Base-by-base conservation (phyloP, 2,329 filamentous ascomycete species). In the Periconia digitata region DNA sequence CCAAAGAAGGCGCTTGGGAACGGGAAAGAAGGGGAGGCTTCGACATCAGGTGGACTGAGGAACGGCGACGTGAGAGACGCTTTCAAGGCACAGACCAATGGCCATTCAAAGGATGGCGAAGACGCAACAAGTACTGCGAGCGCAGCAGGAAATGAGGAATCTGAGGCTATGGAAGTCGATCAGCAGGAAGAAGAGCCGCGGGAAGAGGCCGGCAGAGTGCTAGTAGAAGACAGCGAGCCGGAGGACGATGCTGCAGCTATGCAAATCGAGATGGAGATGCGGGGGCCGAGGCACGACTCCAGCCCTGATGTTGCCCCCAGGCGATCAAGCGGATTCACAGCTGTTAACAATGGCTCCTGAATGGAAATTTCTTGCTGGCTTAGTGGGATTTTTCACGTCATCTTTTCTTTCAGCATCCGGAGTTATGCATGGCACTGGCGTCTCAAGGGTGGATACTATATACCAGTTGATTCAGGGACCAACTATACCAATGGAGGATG, bases 251-350 rank as follows among this genome's bases (percentile, higher is more conserved):
- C 56, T 1, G 65, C 66, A 17, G 66, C 68, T 0, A 69, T 69
- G 66, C 68, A 70, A 48, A 59, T 71, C n/a, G 67, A 71, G 54
- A 70, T 71, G 64, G 68, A 71, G 51, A 71, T 71, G 68, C 59
- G 67, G 5, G 67, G 68, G 3, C 41, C 63, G 46, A 44, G 52
- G 32, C 39, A 38, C 21, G 56, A 59, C 17, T 46, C 44, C 8
- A 54, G 44, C 38, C 46, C 53, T 12, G 35, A 22, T 17, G 27
- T 32, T 13, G 40, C 47, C 38, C 43, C 51, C n/a, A 44, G 56
- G 51, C 44, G 52, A 27, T 43, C 58, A 32, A 52, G 59, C n/a
- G 66, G 66, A 1, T 68, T 69, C 39, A 68, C 66, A 13, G 64
- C 64, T 4, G 64, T 68, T n/a, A 70, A 70, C 12, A 6, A 29